Evolutionary conservation across 805 yeast species (phyloP).

Genomic region (Lipomyces chichibuensis): DNA sequence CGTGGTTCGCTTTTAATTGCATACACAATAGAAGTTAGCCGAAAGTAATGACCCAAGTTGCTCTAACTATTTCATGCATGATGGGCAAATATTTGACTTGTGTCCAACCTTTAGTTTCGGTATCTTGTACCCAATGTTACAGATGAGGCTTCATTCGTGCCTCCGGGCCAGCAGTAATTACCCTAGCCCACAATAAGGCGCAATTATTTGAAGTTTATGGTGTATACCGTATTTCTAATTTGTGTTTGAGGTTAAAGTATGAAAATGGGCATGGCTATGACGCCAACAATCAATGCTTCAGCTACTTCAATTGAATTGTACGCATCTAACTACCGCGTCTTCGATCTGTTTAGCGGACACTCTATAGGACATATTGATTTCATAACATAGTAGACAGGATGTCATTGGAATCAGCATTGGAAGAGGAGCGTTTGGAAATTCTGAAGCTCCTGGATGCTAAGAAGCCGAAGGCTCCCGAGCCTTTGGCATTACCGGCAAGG

Average conservation of each 20-base stretch:
- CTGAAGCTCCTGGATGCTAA: conserved; percentile 33
- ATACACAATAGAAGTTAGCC: no score
- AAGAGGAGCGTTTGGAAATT: conserved; percentile 39
- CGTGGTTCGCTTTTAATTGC: no score
- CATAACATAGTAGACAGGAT: conserved; percentile 14
- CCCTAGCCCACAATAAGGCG: background rate
- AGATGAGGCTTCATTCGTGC: no score
- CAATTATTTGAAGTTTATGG: background rate
- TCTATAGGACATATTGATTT: background rate
- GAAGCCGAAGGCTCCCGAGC: conserved; percentile 4
- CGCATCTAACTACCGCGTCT: background rate
- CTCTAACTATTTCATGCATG: no score
- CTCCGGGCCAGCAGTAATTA: no score
- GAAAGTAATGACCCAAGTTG: no score
- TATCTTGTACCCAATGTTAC: no score
- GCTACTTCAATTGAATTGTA: background rate
- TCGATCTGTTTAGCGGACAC: background rate
- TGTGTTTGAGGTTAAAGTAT: background rate
- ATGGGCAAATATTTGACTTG: no score
- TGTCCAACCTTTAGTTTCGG: no score
- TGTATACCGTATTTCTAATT: background rate
- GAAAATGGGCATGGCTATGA: background rate
- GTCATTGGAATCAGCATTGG: conserved; percentile 39
- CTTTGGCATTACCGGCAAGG: conserved; percentile 15
- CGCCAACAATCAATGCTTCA: background rate